These are phyloP conservation scores for Eucalyptus coolabah DNA, from an alignment of 345 rosid species.

Conservation along the genomic window DNA sequence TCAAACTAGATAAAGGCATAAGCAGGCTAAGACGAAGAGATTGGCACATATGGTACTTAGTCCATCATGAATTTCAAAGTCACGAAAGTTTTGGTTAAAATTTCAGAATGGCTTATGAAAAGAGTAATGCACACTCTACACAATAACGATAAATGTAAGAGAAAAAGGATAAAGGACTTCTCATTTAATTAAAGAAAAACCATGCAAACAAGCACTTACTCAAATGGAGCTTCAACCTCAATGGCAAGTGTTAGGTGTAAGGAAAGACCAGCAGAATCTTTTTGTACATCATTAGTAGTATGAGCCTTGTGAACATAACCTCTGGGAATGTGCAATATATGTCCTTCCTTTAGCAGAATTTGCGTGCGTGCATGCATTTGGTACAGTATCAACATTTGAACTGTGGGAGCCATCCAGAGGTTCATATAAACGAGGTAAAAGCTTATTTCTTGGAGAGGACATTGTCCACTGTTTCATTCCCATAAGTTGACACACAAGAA, in stretches of 20 bases:
- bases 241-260: too few relatives aligned
- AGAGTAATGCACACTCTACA: background rate
- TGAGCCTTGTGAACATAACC: too few relatives aligned
- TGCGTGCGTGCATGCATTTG: conserved; percentile 3
- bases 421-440: conserved; percentile 39
- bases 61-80: background rate
- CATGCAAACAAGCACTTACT: conserved; percentile 20
- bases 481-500: conserved; percentile 48
- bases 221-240: conserved; percentile 47
- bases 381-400: background rate
- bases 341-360: conserved; percentile 34
- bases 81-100: background rate
- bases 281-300: too few relatives aligned
- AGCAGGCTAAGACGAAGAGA: background rate
- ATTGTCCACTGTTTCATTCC: conserved; percentile 41
- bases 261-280: too few relatives aligned
- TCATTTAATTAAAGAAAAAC: background rate
- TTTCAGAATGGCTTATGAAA: background rate
- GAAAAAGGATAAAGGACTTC: background rate
- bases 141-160: background rate
- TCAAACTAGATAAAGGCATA: background rate
- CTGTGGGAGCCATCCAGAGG: conserved; percentile 3
- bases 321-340: conserved; percentile 2
- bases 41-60: background rate
- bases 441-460: conserved; percentile 14